Evolutionary conservation across 2,329 filamentous ascomycete species (phyloP), one percentile per base, ranked within the genome.

Genomic region (Pleoardoris graminearum): DNA sequence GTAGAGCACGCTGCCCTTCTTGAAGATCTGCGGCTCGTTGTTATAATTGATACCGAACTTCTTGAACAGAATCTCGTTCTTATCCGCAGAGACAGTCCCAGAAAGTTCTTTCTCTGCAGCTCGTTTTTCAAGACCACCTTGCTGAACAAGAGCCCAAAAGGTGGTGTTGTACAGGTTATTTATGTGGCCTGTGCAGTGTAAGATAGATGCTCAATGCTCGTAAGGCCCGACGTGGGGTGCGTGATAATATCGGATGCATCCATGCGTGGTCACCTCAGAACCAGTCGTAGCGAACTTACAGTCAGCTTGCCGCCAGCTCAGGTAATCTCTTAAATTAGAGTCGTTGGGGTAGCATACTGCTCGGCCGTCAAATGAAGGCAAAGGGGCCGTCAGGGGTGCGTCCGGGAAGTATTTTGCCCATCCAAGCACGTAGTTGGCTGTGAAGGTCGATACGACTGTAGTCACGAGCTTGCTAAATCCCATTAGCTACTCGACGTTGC

Each of bases 131-230:
- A 94, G 82, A 0, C 87, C 89, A 2, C 90, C 92, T 42, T 85
- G 78, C 58, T 90, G 85, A 19, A 97, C 88, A 65, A 99, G 79
- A 0, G 87, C 80, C 94, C 94, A 99, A 72, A 97, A 97, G 0
- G 91, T 90, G 0, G 94, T 99, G 71, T 99, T 99, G 75, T 97
- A 99, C 4, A 99, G 82, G 67, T 99, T 99, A 74, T 99, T 99
- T 65, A 99, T 96, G 71, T 99, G 94, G 60, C 90, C 90, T 93
- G 54, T 10, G 42, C 30, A 22, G 14, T 29, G 30, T 65, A 27
- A 63, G 52, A 48, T 11, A 48, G 8, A 1, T 46, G 39, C 30
- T 36, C 37, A 36, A 32, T 41, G 50, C 48, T 23, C 29, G 10
- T 27, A 37, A 33, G 43, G 37, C 21, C 35, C 11, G 47, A 30